Evolutionary conservation across 106 monocot genomes (phyloP).

Genomic region (Gastrodia elata): DNA sequence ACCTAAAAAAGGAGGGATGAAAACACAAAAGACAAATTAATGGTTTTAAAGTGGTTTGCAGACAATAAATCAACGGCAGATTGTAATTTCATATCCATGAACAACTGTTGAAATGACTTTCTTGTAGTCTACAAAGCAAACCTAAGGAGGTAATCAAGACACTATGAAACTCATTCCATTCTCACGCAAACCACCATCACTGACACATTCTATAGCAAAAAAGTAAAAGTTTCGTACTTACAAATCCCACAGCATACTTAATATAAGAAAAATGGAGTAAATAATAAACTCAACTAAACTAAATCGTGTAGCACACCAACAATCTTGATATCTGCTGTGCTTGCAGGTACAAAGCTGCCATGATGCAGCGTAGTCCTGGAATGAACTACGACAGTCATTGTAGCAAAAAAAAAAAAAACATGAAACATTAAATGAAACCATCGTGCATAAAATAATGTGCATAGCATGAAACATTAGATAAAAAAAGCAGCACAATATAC

Average conservation of each 20-base stretch:
- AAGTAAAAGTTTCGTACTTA: background rate
- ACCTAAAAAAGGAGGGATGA: too few relatives aligned
- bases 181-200: background rate
- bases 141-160: background rate
- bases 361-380: background rate
- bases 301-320: background rate
- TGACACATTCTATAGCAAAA: slow-evolving; percentile 4
- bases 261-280: background rate
- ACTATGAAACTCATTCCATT: background rate
- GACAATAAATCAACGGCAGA: too few relatives aligned
- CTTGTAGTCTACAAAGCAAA: background rate
- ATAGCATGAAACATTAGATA: background rate
- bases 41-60: too few relatives aligned
- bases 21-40: too few relatives aligned
- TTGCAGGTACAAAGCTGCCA: background rate
- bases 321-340: background rate
- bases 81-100: too few relatives aligned
- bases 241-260: background rate
- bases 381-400: background rate
- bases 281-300: background rate
- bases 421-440: background rate
- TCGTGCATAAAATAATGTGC: too few relatives aligned
- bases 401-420: background rate
- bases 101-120: too few relatives aligned
- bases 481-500: background rate